Percentiles rank a stretch among this genome's conserved stretches.
Evolutionary conservation across 2,329 filamentous ascomycete species (phyloP).

Genomic region (Colletotrichum falcatum): DNA sequence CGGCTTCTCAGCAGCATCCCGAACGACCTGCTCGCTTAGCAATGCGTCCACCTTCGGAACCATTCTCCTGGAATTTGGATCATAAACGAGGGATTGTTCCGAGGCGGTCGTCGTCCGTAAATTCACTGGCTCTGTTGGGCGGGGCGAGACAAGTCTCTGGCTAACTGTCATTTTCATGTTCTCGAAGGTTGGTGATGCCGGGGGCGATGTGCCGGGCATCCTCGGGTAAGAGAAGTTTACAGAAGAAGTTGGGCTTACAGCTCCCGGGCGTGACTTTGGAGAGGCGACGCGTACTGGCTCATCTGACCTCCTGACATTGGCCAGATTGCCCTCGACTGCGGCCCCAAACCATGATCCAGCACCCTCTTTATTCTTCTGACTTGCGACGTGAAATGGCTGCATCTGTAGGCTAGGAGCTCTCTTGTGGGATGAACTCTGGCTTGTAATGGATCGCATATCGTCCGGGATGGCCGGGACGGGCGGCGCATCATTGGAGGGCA

Average conservation of each 20-base stretch:
- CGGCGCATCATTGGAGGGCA: slow-evolving; percentile 65
- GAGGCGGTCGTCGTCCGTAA: slow-evolving; percentile 46
- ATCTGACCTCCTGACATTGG: slow-evolving; percentile 60
- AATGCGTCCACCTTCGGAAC: slow-evolving; percentile 61
- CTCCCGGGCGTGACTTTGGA: slow-evolving; percentile 53
- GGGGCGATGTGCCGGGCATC: slow-evolving; percentile 56
- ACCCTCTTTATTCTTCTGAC: slow-evolving; percentile 61
- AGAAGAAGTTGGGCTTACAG: slow-evolving; percentile 62
- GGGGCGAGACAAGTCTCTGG: slow-evolving; percentile 44
- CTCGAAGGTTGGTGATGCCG: slow-evolving; percentile 47
- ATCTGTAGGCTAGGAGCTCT: slow-evolving; percentile 59
- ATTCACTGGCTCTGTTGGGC: slow-evolving; percentile 44
- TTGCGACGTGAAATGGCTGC: slow-evolving; percentile 65
- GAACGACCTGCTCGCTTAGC: slow-evolving; percentile 56
- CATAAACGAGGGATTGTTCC: slow-evolving; percentile 67
- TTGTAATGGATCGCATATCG: slow-evolving; percentile 49
- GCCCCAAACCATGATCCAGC: slow-evolving; percentile 63
- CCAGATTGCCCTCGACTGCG: slow-evolving; percentile 56
- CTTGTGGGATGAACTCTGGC: slow-evolving; percentile 45
- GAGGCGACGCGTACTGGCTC: slow-evolving; percentile 53
- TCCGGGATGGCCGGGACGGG: slow-evolving; percentile 81
- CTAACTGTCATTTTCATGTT: slow-evolving; percentile 41
- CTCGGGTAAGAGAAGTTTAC: slow-evolving; percentile 72
- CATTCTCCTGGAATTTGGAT: slow-evolving; percentile 75
- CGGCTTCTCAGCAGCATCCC: slow-evolving; percentile 54